Conservation (phyloP, 1,284 basidiomycete genomes). For the Ustilago trichophora region DNA sequence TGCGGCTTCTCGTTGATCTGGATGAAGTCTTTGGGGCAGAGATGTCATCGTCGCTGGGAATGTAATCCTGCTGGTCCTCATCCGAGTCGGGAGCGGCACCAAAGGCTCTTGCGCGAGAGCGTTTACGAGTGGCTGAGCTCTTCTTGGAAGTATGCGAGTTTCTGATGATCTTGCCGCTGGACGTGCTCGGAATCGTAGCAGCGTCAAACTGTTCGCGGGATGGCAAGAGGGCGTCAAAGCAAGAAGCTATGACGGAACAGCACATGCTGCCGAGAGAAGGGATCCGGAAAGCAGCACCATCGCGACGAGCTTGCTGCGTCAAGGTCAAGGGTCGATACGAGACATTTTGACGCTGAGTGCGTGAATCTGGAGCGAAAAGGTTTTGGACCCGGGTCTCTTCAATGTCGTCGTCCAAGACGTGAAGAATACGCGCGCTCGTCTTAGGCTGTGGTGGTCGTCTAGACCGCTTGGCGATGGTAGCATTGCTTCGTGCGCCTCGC, state of each 20-base stretch:
- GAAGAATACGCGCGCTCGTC: conserved; percentile 18
- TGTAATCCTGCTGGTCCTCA: conserved; percentile 30
- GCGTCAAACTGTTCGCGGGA: conserved; percentile 23
- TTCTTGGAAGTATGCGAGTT: conserved; percentile 9
- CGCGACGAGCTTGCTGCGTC: conserved; percentile 18
- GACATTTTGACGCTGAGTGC: conserved; percentile 17
- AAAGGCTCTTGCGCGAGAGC: conserved; percentile 17
- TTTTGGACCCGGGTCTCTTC: conserved; percentile 31
- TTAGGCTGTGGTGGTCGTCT: conserved; percentile 22
- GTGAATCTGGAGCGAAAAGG: conserved; percentile 24
- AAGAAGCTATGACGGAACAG: conserved; percentile 17
- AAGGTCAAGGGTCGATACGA: conserved; percentile 22
- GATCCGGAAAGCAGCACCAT: conserved; percentile 12
- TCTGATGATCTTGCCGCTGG: neutral
- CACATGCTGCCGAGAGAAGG: conserved; percentile 22
- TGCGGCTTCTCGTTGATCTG: conserved; percentile 10
- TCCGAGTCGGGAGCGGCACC: conserved; percentile 32
- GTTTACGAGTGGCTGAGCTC: conserved; percentile 3
- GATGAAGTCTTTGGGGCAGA: neutral
- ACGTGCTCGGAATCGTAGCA: conserved; percentile 3
- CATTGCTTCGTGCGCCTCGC: neutral
- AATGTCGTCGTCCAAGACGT: conserved; percentile 29
- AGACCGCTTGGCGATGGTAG: neutral
- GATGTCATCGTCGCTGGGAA: conserved; percentile 22
- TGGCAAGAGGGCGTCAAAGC: conserved; percentile 33